Evolutionary conservation across 2,329 filamentous ascomycete species (phyloP).

Genomic region (Alternaria dauci): DNA sequence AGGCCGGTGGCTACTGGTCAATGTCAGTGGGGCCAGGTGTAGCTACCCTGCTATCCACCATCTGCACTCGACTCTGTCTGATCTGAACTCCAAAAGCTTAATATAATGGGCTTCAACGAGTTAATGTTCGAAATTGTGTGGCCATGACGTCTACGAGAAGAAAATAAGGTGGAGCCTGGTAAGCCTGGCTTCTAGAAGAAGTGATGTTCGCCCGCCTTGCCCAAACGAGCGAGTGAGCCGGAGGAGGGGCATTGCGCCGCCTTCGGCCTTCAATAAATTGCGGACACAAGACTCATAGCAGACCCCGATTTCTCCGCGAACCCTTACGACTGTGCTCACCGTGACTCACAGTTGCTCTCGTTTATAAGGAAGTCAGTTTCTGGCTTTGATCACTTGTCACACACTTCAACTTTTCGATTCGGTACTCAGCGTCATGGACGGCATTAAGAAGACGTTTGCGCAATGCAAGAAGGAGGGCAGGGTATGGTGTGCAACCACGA

Average conservation of each 20-base stretch:
- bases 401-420: neutral
- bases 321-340: constrained; percentile 9
- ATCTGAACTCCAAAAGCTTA: too few species aligned
- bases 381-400: neutral
- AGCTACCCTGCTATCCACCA: neutral
- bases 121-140: neutral
- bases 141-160: constrained; percentile 7
- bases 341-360: constrained; percentile 24
- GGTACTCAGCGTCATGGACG: constrained; percentile 51
- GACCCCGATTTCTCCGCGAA: constrained; percentile 11
- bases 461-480: constrained; percentile 60
- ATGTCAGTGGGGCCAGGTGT: neutral
- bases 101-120: neutral
- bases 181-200: constrained; percentile 13
- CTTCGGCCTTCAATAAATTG: constrained; percentile 34
- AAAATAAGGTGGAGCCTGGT: constrained; percentile 3
- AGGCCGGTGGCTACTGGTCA: neutral
- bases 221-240: constrained; percentile 4
- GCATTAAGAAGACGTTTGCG: constrained; percentile 60
- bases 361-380: constrained; percentile 16
- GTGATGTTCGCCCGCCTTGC: constrained; percentile 10
- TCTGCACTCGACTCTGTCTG: neutral
- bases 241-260: constrained; percentile 22
- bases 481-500: constrained; percentile 31
- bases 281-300: constrained; percentile 29